A percentile compares a stretch with the other conserved stretches of the same genome.
These are phyloP conservation scores for Ophiostoma fasciatum DNA, from an alignment of 2,329 filamentous ascomycete species.

Conservation along the genomic window DNA sequence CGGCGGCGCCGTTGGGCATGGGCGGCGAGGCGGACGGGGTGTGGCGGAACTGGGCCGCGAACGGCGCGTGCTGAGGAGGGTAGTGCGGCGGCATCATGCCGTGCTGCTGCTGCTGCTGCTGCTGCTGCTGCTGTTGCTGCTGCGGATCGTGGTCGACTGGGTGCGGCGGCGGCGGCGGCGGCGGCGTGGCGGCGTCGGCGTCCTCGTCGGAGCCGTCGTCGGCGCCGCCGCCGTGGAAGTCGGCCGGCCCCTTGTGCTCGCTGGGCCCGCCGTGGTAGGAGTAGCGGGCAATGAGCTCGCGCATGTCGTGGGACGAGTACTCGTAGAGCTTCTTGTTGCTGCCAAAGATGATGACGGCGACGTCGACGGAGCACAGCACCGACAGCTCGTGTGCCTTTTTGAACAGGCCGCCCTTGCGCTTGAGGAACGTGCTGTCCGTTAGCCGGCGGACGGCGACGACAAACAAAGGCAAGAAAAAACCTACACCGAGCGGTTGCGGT, in stretches of 20 bases:
- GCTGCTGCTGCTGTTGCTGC: too few species aligned
- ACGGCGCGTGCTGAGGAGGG: slow-evolving; percentile 48
- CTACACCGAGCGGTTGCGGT: slow-evolving; percentile 94
- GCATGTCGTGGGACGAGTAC: slow-evolving; percentile 89
- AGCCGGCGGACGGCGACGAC: background rate
- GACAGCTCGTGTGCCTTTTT: slow-evolving; percentile 99
- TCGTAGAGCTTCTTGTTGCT: slow-evolving; percentile 99
- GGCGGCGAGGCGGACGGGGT: slow-evolving; percentile 82
- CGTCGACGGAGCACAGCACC: slow-evolving; percentile 94
- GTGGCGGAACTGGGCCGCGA: slow-evolving; percentile 49
- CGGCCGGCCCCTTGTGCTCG: slow-evolving; percentile 88
- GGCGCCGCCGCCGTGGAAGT: slow-evolving; percentile 78
- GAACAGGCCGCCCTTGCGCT: slow-evolving; percentile 96
- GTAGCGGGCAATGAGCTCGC: slow-evolving; percentile 74
- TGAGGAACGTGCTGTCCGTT: slow-evolving; percentile 76
- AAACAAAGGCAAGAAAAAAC: slow-evolving; percentile 17
- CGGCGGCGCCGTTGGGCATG: slow-evolving; percentile 57
- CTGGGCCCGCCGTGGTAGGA: slow-evolving; percentile 87
- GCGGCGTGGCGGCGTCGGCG: slow-evolving; percentile 58
- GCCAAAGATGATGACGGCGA: slow-evolving; percentile 96
- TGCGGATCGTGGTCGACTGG: too few species aligned
- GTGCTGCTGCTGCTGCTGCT: too few species aligned
- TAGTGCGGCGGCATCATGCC: slow-evolving; percentile 59
- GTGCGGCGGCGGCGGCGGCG: too few species aligned
- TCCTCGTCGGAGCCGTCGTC: slow-evolving; percentile 70